Conservation (phyloP, 2,329 filamentous ascomycete species). For the Delphinella strobiligena region DNA sequence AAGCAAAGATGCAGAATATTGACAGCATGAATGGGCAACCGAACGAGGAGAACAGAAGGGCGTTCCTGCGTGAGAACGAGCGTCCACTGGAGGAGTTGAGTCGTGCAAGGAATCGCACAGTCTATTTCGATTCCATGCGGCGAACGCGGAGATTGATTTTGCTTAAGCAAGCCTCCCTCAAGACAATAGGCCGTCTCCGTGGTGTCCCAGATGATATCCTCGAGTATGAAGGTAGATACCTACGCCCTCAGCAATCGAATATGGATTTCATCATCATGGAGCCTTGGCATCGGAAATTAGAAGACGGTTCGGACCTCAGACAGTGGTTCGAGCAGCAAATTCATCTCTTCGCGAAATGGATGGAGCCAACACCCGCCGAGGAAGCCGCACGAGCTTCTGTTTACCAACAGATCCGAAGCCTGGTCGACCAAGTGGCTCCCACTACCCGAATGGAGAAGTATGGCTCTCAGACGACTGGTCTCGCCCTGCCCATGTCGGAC, state of each 20-base stretch:
- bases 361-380: constrained; percentile 33
- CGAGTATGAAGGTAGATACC: neutral
- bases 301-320: no score
- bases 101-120: neutral
- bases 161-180: neutral
- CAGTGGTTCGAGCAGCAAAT: constrained; percentile 36
- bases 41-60: neutral
- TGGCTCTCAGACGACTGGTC: constrained; percentile 42
- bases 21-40: neutral
- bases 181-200: neutral
- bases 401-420: constrained; percentile 20
- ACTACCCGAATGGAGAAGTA: constrained; percentile 28
- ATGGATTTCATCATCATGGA: neutral
- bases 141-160: neutral
- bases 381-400: constrained; percentile 23
- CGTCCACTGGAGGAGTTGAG: neutral
- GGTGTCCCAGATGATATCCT: neutral
- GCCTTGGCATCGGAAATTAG: no score
- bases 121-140: neutral
- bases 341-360: constrained; percentile 30
- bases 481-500: constrained; percentile 41
- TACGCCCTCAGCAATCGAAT: neutral
- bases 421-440: constrained; percentile 14
- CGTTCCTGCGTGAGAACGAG: neutral
- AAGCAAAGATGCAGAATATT: no score